Evolutionary conservation across 2,329 filamentous ascomycete species (phyloP).

Genomic region (Fusarium xylarioides): DNA sequence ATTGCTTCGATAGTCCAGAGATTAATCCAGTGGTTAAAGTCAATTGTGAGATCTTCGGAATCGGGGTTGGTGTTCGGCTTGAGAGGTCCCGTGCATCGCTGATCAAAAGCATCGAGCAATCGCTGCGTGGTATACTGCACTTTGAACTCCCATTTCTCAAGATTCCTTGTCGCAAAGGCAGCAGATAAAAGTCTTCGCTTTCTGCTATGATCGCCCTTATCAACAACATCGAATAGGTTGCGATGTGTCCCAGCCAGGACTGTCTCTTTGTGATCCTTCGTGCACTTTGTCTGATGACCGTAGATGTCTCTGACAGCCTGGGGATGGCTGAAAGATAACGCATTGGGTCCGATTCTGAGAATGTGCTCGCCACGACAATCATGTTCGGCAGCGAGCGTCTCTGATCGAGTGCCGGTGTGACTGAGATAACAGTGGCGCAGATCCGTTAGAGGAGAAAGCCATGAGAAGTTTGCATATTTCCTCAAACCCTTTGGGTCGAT

Average conservation of each 20-base stretch:
- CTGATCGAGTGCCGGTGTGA: constrained; percentile 50
- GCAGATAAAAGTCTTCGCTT: constrained; percentile 61
- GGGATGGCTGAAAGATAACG: constrained; percentile 36
- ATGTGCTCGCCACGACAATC: constrained; percentile 47
- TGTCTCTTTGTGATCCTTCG: constrained; percentile 58
- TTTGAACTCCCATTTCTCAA: constrained; percentile 64
- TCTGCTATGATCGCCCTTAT: constrained; percentile 60
- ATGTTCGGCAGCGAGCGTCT: constrained; percentile 58
- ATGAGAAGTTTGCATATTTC: constrained; percentile 29
- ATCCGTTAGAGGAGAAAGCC: constrained; percentile 34
- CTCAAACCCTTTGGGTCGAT: constrained; percentile 49
- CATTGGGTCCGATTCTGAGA: constrained; percentile 41
- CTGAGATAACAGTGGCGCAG: constrained; percentile 32
- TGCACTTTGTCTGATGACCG: constrained; percentile 57
- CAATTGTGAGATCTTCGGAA: constrained; percentile 55
- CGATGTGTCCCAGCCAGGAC: constrained; percentile 57
- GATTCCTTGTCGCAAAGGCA: constrained; percentile 62
- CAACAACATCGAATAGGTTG: constrained; percentile 61
- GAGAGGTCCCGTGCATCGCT: constrained; percentile 50
- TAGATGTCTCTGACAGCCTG: constrained; percentile 49
- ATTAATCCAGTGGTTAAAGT: constrained; percentile 61
- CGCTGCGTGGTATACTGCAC: constrained; percentile 62
- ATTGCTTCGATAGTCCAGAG: constrained; percentile 67
- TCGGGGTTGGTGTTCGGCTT: constrained; percentile 38
- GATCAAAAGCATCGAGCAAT: constrained; percentile 56